phyloP scores from a whole-genome alignment of 73 alveolate genomes.

The Blepharisma stoltei region DNA sequence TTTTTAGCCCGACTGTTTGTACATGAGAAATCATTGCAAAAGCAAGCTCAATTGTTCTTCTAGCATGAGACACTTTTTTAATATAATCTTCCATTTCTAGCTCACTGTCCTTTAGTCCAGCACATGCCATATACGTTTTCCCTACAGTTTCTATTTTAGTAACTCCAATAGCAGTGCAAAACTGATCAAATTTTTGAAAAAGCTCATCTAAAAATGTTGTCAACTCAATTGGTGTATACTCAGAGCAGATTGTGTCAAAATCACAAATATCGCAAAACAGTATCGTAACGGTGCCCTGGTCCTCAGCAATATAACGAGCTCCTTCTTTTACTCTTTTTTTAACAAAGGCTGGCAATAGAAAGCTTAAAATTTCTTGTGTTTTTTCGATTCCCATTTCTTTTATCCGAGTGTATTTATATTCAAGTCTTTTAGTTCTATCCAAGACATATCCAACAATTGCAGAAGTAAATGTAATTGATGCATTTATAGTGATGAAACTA shows the following conservation, averaged over 20 bases:
- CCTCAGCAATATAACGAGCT: conserved; percentile 64
- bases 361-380: conserved; percentile 52
- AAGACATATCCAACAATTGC: conserved; percentile 4
- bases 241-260: conserved; percentile 67
- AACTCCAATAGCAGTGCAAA: conserved; percentile 52
- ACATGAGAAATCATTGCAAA: conserved; percentile 12
- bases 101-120: conserved; percentile 81
- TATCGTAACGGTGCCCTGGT: conserved; percentile 66
- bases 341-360: conserved; percentile 75
- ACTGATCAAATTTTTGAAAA: conserved; percentile 71
- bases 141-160: conserved; percentile 87
- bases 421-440: not conserved
- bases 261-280: conserved; percentile 71
- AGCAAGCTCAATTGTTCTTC: conserved; percentile 10
- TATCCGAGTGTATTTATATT: not conserved
- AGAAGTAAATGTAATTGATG: conserved; percentile 14
- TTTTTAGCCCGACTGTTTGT: conserved; percentile 12
- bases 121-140: conserved; percentile 79
- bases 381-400: conserved; percentile 16
- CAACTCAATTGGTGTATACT: conserved; percentile 52
- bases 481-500: not conserved
- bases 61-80: conserved; percentile 35
- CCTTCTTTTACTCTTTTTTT: conserved; percentile 70
- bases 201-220: conserved; percentile 57
- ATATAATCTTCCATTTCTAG: conserved; percentile 32